phyloP scores from a whole-genome alignment of 805 yeast species.

The Brettanomyces nanus region DNA sequence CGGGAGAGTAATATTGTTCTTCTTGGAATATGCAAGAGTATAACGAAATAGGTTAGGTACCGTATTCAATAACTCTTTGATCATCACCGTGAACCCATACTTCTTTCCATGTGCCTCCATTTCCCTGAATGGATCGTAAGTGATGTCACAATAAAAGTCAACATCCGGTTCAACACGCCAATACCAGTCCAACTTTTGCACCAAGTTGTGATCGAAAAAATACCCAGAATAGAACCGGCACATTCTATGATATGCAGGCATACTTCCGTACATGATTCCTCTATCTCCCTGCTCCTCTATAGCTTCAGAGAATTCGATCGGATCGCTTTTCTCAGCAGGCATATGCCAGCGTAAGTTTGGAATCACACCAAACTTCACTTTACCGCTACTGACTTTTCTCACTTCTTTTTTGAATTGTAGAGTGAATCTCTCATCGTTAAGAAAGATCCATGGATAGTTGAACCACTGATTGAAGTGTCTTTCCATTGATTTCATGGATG shows the following conservation, averaged over 20 bases:
- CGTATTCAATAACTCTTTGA: conserved; percentile 73
- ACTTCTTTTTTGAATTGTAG: conserved; percentile 54
- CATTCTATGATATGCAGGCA: conserved; percentile 86
- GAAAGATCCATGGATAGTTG: conserved; percentile 84
- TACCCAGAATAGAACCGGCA: conserved; percentile 85
- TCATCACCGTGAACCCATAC: conserved; percentile 79
- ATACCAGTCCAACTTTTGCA: conserved; percentile 74
- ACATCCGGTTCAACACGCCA: conserved; percentile 97
- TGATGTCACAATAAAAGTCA: conserved; percentile 80
- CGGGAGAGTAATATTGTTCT: conserved; percentile 40
- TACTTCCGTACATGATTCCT: conserved; percentile 73
- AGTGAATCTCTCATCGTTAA: conserved; percentile 72
- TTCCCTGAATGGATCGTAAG: conserved; percentile 83
- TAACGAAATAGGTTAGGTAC: conserved; percentile 73
- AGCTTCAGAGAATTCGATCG: conserved; percentile 41
- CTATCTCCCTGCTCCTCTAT: conserved; percentile 75
- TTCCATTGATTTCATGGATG: conserved; percentile 69
- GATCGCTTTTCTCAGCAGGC: conserved; percentile 31
- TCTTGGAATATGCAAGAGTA: conserved; percentile 55
- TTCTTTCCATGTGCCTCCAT: conserved; percentile 64
- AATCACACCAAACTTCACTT: conserved; percentile 66
- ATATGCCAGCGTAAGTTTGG: conserved; percentile 63
- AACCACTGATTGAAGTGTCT: conserved; percentile 91
- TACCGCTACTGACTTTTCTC: conserved; percentile 42
- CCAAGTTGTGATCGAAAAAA: conserved; percentile 73